Base-by-base conservation (phyloP, 345 rosid genomes). In the Mallotus nudiflorus region DNA sequence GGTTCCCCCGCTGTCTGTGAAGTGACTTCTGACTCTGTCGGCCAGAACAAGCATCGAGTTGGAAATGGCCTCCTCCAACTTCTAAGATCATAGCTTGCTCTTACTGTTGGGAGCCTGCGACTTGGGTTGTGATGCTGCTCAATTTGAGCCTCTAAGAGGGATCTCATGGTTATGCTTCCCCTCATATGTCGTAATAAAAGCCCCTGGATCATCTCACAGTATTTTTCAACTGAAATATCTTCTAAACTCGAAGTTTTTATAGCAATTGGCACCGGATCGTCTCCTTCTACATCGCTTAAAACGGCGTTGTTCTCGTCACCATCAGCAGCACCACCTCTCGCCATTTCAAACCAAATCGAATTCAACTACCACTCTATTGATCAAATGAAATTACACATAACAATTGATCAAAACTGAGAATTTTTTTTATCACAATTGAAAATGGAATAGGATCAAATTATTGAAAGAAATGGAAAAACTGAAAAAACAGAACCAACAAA, bases 141-240 rank as follows among this genome's bases (percentile, higher is more conserved):
- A 40, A 59, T 57, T 76, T 33, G 86, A 28, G 65, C 55, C 68
- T 69, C 73, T 79, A 11, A 68, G 63, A 35, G 89, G 92, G 89
- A 92, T 88, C 40, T 91, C 95, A 49, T 96, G 99, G 78, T 86
- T 91, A 60, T 96, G 99, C 75, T 87, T 88, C 2, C 98, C 99
- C 66, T 96, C 98, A 28, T 96, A 96, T 0, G 99, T 96, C 40
- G 99, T 92, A 54, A 96, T 84, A 64, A 91, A 88, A 72, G 98
- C 88, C 70, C 68, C 82, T 1, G 99, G 91, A 84, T 92, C 97
- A 63, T 91, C 99, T 6, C 91, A 51, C 76, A 87, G 53, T 88
- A 67, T 68, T 72, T 86, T 71, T 87, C 97, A 28, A 77, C 71
- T 19, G 88, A 75, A 1, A 74, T 51, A 6, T 85, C 86, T 35